Conservation (phyloP, 2,329 filamentous ascomycete species). For the Xylariales sp. region DNA sequence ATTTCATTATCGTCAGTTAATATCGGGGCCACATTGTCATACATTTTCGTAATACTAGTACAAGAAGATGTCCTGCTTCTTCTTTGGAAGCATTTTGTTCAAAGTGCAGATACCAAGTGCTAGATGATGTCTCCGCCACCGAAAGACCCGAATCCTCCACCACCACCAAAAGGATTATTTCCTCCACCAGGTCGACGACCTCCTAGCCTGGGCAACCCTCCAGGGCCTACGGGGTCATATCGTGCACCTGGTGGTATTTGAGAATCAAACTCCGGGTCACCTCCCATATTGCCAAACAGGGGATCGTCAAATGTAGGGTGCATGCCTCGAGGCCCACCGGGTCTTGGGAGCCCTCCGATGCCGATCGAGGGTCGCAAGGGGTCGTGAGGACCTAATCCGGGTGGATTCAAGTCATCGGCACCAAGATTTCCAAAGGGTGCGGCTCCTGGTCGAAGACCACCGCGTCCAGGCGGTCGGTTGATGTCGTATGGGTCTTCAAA, state of each 20-base stretch:
- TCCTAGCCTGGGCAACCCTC: slow-evolving; percentile 43
- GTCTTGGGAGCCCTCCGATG: slow-evolving; percentile 51
- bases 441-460: slow-evolving; percentile 34
- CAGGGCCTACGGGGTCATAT: slow-evolving; percentile 82
- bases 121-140: slow-evolving; percentile 30
- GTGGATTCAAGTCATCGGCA: slow-evolving; percentile 82
- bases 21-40: too few relatives aligned
- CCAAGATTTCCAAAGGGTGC: slow-evolving; percentile 66
- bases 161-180: slow-evolving; percentile 32
- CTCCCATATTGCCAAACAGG: slow-evolving; percentile 57
- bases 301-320: slow-evolving; percentile 94
- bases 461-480: slow-evolving; percentile 56
- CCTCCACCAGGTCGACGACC: slow-evolving; percentile 36
- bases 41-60: too few relatives aligned
- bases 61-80: too few relatives aligned
- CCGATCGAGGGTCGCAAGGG: slow-evolving; percentile 67
- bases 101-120: too few relatives aligned
- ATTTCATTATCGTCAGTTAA: too few relatives aligned
- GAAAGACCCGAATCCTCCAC: slow-evolving; percentile 27
- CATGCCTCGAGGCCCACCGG: slow-evolving; percentile 74
- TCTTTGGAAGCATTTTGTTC: too few relatives aligned
- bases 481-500: slow-evolving; percentile 94
- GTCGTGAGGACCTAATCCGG: slow-evolving; percentile 79
- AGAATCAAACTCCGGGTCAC: slow-evolving; percentile 50
- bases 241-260: slow-evolving; percentile 83